Conservation (phyloP, 352 stramenopile genomes). For the Globisporangium orthogonon region DNA sequence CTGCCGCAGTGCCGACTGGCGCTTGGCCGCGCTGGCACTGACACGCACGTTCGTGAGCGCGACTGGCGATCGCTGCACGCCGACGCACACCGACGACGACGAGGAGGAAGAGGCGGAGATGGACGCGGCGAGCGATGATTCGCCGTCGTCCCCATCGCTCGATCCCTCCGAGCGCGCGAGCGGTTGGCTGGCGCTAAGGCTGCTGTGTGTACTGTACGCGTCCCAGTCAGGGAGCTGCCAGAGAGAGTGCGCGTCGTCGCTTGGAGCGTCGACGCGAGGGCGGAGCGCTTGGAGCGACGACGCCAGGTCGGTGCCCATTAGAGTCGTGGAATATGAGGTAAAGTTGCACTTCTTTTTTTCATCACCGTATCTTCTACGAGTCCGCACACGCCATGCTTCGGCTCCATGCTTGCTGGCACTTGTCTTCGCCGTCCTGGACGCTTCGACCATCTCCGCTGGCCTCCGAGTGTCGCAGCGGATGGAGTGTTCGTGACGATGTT, state of each 20-base stretch:
- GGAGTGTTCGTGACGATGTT: too few relatives aligned
- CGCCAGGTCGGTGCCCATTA: too few relatives aligned
- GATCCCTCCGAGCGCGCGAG: background rate
- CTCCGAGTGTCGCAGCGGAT: too few relatives aligned
- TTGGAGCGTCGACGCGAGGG: constrained; percentile 1
- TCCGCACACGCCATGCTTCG: too few relatives aligned
- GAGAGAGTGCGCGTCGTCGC: background rate
- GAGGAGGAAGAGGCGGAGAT: background rate
- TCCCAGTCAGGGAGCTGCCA: constrained; percentile 58
- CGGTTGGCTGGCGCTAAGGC: constrained; percentile 12
- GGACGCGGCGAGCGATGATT: background rate
- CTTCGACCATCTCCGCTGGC: too few relatives aligned
- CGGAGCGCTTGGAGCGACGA: constrained; percentile 10
- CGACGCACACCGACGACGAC: background rate
- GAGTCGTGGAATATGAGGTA: too few relatives aligned
- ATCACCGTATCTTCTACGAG: too few relatives aligned
- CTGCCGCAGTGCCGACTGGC: constrained; percentile 8
- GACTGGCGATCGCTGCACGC: constrained; percentile 7
- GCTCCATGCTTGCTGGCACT: too few relatives aligned
- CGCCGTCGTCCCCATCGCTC: background rate
- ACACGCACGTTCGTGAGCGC: background rate
- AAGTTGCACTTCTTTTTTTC: too few relatives aligned
- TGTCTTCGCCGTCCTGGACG: too few relatives aligned
- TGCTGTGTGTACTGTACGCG: constrained; percentile 31
- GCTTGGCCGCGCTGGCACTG: background rate